These are phyloP conservation scores for Dacryopinax spathularia DNA, from an alignment of 768 basidiomycete genomes.

Conservation along the genomic window DNA sequence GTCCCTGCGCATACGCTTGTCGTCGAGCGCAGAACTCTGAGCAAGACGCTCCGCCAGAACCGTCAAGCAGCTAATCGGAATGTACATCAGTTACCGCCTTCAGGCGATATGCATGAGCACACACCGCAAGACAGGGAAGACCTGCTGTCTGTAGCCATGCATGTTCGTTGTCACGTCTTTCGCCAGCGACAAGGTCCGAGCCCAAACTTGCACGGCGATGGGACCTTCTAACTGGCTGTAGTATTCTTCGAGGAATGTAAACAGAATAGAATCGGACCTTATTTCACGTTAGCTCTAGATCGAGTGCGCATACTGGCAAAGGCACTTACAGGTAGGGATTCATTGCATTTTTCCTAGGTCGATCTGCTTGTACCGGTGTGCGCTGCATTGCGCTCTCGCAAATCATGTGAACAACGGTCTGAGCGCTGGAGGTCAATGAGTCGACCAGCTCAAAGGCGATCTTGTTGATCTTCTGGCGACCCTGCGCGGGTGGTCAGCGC, in stretches of 20 bases:
- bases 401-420: constrained; percentile 73
- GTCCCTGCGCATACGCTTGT: constrained; percentile 74
- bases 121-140: constrained; percentile 61
- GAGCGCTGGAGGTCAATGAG: constrained; percentile 66
- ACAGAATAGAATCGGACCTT: constrained; percentile 59
- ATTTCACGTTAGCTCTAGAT: neutral
- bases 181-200: constrained; percentile 55
- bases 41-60: constrained; percentile 68
- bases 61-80: constrained; percentile 47
- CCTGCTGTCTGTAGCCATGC: constrained; percentile 54
- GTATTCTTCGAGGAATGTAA: constrained; percentile 81
- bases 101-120: constrained; percentile 9
- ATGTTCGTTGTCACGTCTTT: constrained; percentile 58
- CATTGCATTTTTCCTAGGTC: constrained; percentile 42
- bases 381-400: constrained; percentile 68
- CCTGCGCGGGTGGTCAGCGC: constrained; percentile 5
- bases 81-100: constrained; percentile 12
- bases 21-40: constrained; percentile 84
- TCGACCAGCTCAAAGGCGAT: constrained; percentile 73
- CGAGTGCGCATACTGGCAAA: neutral
- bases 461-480: constrained; percentile 17
- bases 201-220: constrained; percentile 85
- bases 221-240: constrained; percentile 73
- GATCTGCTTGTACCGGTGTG: constrained; percentile 41
- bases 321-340: constrained; percentile 52